Base-by-base conservation (phyloP, 768 basidiomycete species). In the Auricularia sp. region DNA sequence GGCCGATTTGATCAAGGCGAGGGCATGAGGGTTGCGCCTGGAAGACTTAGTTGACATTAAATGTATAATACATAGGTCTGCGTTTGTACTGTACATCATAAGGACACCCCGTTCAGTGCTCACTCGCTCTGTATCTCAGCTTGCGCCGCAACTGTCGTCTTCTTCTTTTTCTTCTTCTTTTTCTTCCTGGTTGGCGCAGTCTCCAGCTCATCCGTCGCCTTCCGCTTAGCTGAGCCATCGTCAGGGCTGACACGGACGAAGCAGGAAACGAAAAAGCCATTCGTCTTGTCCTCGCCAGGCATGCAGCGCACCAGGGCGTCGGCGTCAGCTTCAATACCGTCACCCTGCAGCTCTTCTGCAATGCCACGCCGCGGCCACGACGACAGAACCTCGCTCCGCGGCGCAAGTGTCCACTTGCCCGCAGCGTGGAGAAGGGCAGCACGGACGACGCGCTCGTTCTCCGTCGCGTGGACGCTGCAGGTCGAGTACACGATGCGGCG, bases 261-360 rank as follows among this genome's bases (percentile, higher is more conserved):
- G 73, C 90, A 97, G n/a, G 91, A 87, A 29, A 99, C 95, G 70
- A 99, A 99, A 78, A 99, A 99, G 0, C 97, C 97, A 70, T 98
- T 98, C 12, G 91, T 93, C 43, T 83, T 84, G 70, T 98, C 94
- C 66, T 89, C 90, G 63, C 86, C 85, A 14, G 91, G 86, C 34
- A 82, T 81, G 72, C 91, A 93, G 18, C 91, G 84, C 34, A 93
- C 70, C 21, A 91, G 72, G 11, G 85, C 84, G 3, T 77, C 74
- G 3, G 89, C 87, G 65, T 84, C 73, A 23, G 72, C 87, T 87
- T 67, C 72, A 0, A 70, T 73, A 44, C 79, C 80, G 77, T 42
- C 73, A 44, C 79, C 80, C 77, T 42, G 39, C 39, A 92, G 77
- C 70, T 88, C 86, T 16, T 87, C 84, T 34, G 78, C 70, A 43